Conservation (phyloP, 2,329 filamentous ascomycete genomes). For the Microsporum audouinii region DNA sequence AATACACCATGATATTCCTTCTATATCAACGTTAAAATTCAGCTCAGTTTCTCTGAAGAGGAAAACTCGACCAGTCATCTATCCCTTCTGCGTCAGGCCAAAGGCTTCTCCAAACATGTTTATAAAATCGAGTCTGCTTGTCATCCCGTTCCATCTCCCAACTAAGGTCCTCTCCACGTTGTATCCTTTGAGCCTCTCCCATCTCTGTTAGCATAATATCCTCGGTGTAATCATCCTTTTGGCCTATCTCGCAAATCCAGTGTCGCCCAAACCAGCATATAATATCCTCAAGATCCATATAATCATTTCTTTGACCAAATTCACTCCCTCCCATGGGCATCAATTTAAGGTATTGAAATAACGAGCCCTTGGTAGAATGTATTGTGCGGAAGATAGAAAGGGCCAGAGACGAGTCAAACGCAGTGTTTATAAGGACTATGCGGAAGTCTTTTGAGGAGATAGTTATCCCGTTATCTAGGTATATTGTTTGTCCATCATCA, state of each 20-base stretch:
- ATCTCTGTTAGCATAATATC: background rate
- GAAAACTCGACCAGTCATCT: background rate
- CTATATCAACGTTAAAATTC: too few relatives aligned
- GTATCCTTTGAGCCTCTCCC: background rate
- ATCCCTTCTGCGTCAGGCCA: background rate
- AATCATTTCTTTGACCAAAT: background rate
- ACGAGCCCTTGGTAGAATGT: background rate
- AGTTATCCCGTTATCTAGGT: background rate
- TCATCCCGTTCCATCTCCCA: background rate
- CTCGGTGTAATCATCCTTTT: background rate
- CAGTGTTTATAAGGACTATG: background rate
- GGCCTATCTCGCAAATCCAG: background rate
- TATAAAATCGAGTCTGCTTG: too few relatives aligned
- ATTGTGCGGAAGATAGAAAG: background rate
- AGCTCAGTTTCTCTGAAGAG: background rate
- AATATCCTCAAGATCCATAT: background rate
- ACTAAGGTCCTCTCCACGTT: background rate
- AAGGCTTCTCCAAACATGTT: background rate
- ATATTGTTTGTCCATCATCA: background rate
- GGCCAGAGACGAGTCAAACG: background rate
- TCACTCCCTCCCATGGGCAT: background rate
- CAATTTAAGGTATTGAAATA: background rate
- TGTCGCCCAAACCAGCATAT: background rate
- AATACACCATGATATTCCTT: too few relatives aligned
- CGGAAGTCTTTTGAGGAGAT: background rate